Evolutionary conservation across 1,284 basidiomycete genomes (phyloP), one percentile per base, ranked within the genome.

Genomic region (Rugosomyces carneus): DNA sequence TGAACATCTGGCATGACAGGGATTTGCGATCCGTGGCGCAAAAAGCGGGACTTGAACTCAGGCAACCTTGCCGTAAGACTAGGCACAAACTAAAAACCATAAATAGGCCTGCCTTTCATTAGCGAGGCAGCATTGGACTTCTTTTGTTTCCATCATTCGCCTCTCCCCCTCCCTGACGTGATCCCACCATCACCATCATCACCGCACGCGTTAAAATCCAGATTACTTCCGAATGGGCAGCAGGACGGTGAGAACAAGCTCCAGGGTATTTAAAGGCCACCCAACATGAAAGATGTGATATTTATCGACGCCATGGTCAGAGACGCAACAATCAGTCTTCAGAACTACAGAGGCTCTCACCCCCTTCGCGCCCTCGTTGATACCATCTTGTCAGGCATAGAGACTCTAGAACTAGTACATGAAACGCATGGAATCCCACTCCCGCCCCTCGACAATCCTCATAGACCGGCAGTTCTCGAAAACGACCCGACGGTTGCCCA

Each of bases 381-480:
- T n/a, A 47, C 59, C 18, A 55, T 63, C 26, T 49, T 56, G n/a
- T 44, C 55, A 20, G 51, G 53, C 11, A 56, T 58, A 1, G 36
- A 57, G 29, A 49, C 51, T 4, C 43, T 63, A 7, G 55, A 61
- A 47, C 37, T 49, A 11, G 50, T 52, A 0, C 58, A 61, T 36
- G 31, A 57, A 0, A 56, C 54, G 32, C 40, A 57, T 24, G 57
- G 54, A 7, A 35, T 53, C 11, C 44, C 44, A 1, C 49, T 53
- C 19, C 61, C 62, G 3, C 54, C 57, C 0, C 58, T 64, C 31
- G 55, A 63, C 24, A 55, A 59, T 1, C 55, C 58, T 1, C 58
- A 56, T 51, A 38, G 32, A 7, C 56, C 59, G 18, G 45, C 50
- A 3, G 43, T 51, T n/a, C 47, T 57, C 16, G 57, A 59, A 26